Percentiles rank a stretch among this genome's conserved stretches.
These are phyloP conservation scores for Colletotrichum echinochloae DNA, from an alignment of 2,329 filamentous ascomycete species.

Conservation along the genomic window DNA sequence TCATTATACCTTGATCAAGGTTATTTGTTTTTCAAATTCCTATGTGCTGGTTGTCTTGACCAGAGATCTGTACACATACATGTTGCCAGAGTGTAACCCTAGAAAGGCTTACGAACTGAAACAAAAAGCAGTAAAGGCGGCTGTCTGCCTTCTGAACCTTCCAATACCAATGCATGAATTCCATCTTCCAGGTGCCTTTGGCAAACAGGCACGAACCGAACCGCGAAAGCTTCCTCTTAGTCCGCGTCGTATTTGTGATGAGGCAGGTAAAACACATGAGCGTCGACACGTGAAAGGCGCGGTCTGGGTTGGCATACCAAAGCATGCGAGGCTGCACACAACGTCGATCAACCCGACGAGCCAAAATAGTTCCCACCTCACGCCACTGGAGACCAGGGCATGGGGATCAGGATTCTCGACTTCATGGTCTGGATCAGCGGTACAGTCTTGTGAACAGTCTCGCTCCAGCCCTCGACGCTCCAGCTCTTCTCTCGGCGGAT, in stretches of 20 bases:
- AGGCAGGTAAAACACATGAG: not conserved
- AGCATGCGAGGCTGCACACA: not conserved
- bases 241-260: not conserved
- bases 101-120: not conserved
- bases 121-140: not conserved
- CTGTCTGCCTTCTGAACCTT: not conserved
- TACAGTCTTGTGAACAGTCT: slow-evolving; percentile 98
- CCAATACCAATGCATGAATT: not conserved
- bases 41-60: slow-evolving; percentile 35
- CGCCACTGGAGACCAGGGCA: slow-evolving; percentile 95
- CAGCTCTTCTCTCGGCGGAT: slow-evolving; percentile 93
- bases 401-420: slow-evolving; percentile 90
- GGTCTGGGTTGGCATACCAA: not conserved
- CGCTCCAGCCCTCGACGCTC: slow-evolving; percentile 94
- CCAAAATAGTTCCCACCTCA: slow-evolving; percentile 54
- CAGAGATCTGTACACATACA: slow-evolving; percentile 35
- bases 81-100: slow-evolving; percentile 12
- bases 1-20: not conserved
- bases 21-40: slow-evolving; percentile 32
- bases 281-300: slow-evolving; percentile 13
- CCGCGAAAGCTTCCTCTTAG: not conserved
- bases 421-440: slow-evolving; percentile 97
- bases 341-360: not conserved
- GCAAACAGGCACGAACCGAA: not conserved
- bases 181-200: not conserved